Percentiles rank a stretch among this genome's conserved stretches.
phyloP scores from a whole-genome alignment of 2,329 filamentous ascomycete genomes.

The Botryosphaeria dothidea region DNA sequence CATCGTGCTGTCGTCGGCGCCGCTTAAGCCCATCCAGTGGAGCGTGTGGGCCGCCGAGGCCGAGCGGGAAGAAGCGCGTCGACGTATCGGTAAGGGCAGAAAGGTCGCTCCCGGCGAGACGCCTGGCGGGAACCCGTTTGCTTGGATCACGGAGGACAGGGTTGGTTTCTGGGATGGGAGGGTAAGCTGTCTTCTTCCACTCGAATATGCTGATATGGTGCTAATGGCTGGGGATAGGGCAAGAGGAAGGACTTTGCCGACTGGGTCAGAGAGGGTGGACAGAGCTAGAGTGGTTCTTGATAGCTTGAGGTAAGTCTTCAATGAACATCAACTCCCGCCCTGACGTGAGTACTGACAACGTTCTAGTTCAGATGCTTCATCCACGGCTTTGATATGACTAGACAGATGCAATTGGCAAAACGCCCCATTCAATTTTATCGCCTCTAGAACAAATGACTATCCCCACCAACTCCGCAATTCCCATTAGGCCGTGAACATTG shows the following conservation, averaged over 20 bases:
- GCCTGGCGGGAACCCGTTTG: slow-evolving; percentile 70
- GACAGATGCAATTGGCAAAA: not conserved
- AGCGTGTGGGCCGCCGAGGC: slow-evolving; percentile 80
- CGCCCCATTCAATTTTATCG: not conserved
- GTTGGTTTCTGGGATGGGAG: slow-evolving; percentile 87
- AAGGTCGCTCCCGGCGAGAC: slow-evolving; percentile 34
- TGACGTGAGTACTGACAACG: not conserved
- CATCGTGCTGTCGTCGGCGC: slow-evolving; percentile 74
- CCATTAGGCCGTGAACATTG: not conserved
- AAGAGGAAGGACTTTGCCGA: slow-evolving; percentile 76
- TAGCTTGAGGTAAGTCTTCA: not conserved
- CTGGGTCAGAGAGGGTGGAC: slow-evolving; percentile 58
- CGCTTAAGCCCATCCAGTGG: slow-evolving; percentile 83
- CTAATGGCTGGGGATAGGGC: slow-evolving; percentile 34
- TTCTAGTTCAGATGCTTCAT: not conserved
- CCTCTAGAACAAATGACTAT: not conserved
- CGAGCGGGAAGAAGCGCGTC: slow-evolving; percentile 74
- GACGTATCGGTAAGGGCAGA: slow-evolving; percentile 61
- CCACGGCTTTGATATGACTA: not conserved
- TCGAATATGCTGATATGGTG: not conserved
- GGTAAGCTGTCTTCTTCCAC: slow-evolving; percentile 46
- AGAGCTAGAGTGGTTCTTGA: not conserved
- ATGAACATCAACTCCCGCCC: too few species aligned
- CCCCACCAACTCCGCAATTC: not conserved
- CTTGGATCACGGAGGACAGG: slow-evolving; percentile 70